phyloP scores from a whole-genome alignment of 2,329 filamentous ascomycete species.

The Teratosphaeria gauchensis region DNA sequence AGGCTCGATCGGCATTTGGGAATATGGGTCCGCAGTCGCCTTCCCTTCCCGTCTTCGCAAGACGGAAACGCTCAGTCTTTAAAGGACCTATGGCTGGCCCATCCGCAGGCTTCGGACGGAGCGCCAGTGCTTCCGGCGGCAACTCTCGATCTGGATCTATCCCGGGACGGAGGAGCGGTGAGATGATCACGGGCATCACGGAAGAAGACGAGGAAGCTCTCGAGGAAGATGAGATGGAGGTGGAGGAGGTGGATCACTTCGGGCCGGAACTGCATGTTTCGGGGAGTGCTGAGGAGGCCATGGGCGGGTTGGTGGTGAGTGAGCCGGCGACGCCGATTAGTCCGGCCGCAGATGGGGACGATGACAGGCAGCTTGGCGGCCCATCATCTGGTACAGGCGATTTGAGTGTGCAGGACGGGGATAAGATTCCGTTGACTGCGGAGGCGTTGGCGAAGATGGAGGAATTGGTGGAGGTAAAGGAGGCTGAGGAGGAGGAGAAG shows the following conservation, averaged over 20 bases:
- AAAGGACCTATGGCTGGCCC: slow-evolving; percentile 62
- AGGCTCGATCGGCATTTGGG: slow-evolving; percentile 15
- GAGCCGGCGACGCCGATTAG: not conserved
- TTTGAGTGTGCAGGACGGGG: not conserved
- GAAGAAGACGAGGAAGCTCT: slow-evolving; percentile 25
- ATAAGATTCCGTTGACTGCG: slow-evolving; percentile 17
- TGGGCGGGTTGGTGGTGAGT: not conserved
- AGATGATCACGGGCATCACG: slow-evolving; percentile 52
- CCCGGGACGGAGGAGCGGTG: slow-evolving; percentile 58
- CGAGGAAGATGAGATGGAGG: slow-evolving; percentile 10
- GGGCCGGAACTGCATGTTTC: slow-evolving; percentile 14
- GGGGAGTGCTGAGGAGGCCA: not conserved
- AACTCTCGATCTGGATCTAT: slow-evolving; percentile 44
- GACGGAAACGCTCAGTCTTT: slow-evolving; percentile 70
- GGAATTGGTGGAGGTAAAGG: slow-evolving; percentile 27
- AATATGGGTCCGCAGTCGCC: slow-evolving; percentile 46
- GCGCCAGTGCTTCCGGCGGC: not conserved
- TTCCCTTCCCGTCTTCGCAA: slow-evolving; percentile 63
- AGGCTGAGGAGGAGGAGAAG: not conserved
- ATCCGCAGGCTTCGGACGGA: slow-evolving; percentile 14
- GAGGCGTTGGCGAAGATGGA: slow-evolving; percentile 22
- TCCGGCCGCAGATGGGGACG: not conserved
- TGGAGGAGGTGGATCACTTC: slow-evolving; percentile 19
- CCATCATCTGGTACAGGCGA: not conserved
- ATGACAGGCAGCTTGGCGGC: not conserved